Base-by-base conservation (phyloP, 352 stramenopile species). In the Pythium aphanidermatum region DNA sequence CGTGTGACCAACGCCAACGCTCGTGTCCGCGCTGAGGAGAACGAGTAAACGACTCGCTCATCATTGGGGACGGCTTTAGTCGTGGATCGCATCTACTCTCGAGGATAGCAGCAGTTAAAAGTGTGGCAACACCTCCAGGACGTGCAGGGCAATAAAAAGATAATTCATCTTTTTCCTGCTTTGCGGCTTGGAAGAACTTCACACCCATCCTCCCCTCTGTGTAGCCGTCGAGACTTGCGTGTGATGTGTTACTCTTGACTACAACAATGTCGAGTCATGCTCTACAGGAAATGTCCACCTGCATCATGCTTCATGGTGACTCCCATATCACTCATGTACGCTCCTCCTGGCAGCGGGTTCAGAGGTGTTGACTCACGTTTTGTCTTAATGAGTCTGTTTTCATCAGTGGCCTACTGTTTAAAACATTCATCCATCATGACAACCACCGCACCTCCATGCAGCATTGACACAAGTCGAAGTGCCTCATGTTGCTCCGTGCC, bases 1-100 rank as follows among this genome's bases (percentile, higher is more conserved):
- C 86, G 95, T 50, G 94, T 99, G 53, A 98, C 95, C 51, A 99
- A 99, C 85, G 96, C 88, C 45, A 97, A 95, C 63, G 96, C 95
- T 40, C 97, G 96, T 70, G 82, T 99, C 51, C 84, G 93, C 68
- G 88, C 95, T 50, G 96, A 98, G 74, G 96, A 99, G 79, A 96
- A 86, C 78, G 76, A 92, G 63, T 93, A 93, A 88, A 58, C 57
- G 46, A 46, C 54, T 46, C 34, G 14, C 31, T 58, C 47, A 34
- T 51, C 39, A 6, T 34, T 42, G 32, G 46, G 27, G 25, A 36
- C 32, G 31, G 17, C 55, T 53, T 53, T n/a, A n/a, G 44, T 66
- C 36, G 39, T 56, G 44, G 57, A 63, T 44, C 46, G 26, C 46
- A 57, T 62, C 46, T 42, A 46, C 33, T 62, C n/a, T n/a, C 46